phyloP scores from a whole-genome alignment of 2,329 filamentous ascomycete genomes.

The Cyphellophora europaea region DNA sequence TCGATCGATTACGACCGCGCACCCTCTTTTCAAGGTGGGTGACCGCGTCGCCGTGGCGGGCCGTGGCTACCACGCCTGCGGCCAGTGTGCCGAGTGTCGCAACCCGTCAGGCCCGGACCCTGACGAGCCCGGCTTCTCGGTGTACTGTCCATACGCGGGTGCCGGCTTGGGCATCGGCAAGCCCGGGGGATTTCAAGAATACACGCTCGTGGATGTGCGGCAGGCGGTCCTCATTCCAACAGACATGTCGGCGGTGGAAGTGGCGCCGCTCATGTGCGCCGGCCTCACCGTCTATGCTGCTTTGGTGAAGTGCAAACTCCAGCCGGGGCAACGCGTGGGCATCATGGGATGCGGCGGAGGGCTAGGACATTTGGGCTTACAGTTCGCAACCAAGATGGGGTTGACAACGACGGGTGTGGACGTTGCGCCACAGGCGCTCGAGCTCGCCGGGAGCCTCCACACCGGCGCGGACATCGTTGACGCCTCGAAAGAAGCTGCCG shows the following conservation, averaged over 20 bases:
- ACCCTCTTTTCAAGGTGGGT: no score
- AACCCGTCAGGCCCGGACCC: no score
- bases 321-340: slow-evolving; percentile 42
- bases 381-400: slow-evolving; percentile 68
- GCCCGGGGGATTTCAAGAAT: slow-evolving; percentile 18
- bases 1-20: no score
- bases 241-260: slow-evolving; percentile 6
- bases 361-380: slow-evolving; percentile 66
- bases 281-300: slow-evolving; percentile 12
- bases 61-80: slow-evolving; percentile 7
- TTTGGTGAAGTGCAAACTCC: slow-evolving; percentile 7
- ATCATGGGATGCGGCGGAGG: slow-evolving; percentile 64
- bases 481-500: slow-evolving; percentile 24
- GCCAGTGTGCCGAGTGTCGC: slow-evolving; percentile 5
- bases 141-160: slow-evolving; percentile 38
- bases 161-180: slow-evolving; percentile 38
- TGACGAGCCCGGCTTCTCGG: slow-evolving; percentile 8
- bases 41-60: slow-evolving; percentile 10
- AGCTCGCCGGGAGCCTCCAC: slow-evolving; percentile 54
- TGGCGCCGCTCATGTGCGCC: slow-evolving; percentile 13
- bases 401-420: slow-evolving; percentile 51
- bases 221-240: slow-evolving; percentile 19
- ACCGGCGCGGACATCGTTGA: slow-evolving; percentile 39
- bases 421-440: slow-evolving; percentile 53
- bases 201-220: slow-evolving; percentile 17